Percentiles rank a stretch among this genome's conserved stretches.
These are phyloP conservation scores for Venustampulla echinocandica DNA, from an alignment of 495 filamentous ascomycete species.

Conservation along the genomic window DNA sequence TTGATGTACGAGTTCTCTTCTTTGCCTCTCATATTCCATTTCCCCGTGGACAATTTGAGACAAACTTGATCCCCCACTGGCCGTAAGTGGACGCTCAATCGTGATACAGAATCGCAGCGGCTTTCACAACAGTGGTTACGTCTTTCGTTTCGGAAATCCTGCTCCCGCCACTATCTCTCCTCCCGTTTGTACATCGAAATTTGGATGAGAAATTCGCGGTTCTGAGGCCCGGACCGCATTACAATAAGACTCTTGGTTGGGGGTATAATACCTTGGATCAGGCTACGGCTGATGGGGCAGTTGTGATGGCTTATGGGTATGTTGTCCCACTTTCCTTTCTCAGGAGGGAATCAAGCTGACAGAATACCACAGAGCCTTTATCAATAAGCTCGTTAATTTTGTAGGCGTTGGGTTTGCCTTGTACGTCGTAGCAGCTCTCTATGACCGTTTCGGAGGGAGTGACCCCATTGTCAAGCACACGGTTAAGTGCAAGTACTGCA, in stretches of 20 bases:
- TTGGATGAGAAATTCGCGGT: slow-evolving; percentile 70
- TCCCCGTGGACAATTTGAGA: background rate
- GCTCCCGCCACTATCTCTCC: slow-evolving; percentile 57
- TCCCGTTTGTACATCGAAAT: slow-evolving; percentile 62
- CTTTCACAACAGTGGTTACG: slow-evolving; percentile 64
- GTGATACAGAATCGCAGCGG: slow-evolving; percentile 49
- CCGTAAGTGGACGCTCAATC: background rate
- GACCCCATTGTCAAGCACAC: slow-evolving; percentile 64
- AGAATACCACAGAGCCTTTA: slow-evolving; percentile 41
- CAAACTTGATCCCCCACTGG: background rate
- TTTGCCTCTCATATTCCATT: background rate
- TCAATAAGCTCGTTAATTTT: slow-evolving; percentile 60
- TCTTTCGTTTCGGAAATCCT: slow-evolving; percentile 66
- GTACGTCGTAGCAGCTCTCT: slow-evolving; percentile 57
- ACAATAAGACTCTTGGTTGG: slow-evolving; percentile 31
- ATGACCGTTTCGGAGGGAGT: slow-evolving; percentile 46
- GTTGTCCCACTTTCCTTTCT: slow-evolving; percentile 8
- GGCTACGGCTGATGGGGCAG: slow-evolving; percentile 60
- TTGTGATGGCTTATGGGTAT: slow-evolving; percentile 65
- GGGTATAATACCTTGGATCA: slow-evolving; percentile 63
- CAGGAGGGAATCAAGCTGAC: background rate
- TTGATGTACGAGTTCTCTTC: slow-evolving; percentile 47
- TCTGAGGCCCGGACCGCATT: slow-evolving; percentile 41
- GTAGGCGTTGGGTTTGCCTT: slow-evolving; percentile 55
- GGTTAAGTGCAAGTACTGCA: slow-evolving; percentile 64